Conservation (phyloP, 257 asterid genomes). For the Solanum medicagineum region DNA sequence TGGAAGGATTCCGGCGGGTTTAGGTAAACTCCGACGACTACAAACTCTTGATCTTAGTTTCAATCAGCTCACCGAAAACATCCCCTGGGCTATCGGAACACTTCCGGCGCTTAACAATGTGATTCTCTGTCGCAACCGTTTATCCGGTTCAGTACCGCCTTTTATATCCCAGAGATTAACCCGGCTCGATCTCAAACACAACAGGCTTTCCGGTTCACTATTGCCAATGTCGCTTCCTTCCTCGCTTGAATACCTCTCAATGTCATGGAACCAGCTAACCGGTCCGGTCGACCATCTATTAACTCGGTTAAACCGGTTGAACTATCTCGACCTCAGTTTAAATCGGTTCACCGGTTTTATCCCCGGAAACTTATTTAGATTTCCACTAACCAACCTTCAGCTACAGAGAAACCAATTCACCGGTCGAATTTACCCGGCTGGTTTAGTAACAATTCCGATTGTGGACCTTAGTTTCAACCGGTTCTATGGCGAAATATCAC, state of each 20-base stretch:
- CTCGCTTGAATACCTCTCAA: slow-evolving; percentile 55
- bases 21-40: slow-evolving; percentile 50
- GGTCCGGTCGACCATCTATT: slow-evolving; percentile 56
- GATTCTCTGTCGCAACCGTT: slow-evolving; percentile 56
- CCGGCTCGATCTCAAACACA: slow-evolving; percentile 73
- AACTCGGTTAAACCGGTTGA: slow-evolving; percentile 35
- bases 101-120: slow-evolving; percentile 55
- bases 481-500: slow-evolving; percentile 62
- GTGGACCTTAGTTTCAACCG: slow-evolving; percentile 87
- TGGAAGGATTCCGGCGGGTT: slow-evolving; percentile 53
- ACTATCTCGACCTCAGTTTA: slow-evolving; percentile 62
- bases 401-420: slow-evolving; percentile 60
- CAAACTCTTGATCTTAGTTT: slow-evolving; percentile 74
- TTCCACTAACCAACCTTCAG: slow-evolving; percentile 57
- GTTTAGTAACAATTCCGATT: slow-evolving; percentile 45
- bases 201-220: slow-evolving; percentile 57
- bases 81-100: slow-evolving; percentile 45
- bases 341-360: slow-evolving; percentile 67
- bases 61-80: slow-evolving; percentile 46
- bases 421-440: slow-evolving; percentile 49
- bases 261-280: slow-evolving; percentile 61
- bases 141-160: slow-evolving; percentile 55
- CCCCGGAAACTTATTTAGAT: slow-evolving; percentile 40
- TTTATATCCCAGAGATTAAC: slow-evolving; percentile 44
- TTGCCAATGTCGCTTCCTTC: slow-evolving; percentile 46